A percentile compares a stretch with the other conserved stretches of the same genome.
phyloP scores from a whole-genome alignment of 768 basidiomycete species.

The Sarcodon sp. region DNA sequence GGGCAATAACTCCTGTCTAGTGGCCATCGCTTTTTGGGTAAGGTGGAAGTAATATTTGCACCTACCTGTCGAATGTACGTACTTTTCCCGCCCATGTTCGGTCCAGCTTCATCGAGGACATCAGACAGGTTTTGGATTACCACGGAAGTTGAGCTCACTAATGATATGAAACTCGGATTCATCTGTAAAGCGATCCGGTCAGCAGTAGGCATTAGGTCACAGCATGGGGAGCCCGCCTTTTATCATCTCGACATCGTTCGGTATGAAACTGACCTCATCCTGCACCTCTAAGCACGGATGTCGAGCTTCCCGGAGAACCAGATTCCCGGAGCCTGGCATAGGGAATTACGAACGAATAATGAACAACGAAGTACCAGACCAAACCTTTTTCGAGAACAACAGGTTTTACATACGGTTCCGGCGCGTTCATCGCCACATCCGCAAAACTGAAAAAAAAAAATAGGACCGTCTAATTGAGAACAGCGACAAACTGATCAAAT shows the following conservation, averaged over 20 bases:
- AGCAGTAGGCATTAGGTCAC: not conserved
- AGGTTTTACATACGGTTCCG: conserved; percentile 83
- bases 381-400: conserved; percentile 63
- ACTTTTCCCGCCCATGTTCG: conserved; percentile 98
- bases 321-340: conserved; percentile 56
- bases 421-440: conserved; percentile 79
- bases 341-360: not conserved
- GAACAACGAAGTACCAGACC: not conserved
- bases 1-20: conserved; percentile 87
- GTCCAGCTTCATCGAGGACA: conserved; percentile 49
- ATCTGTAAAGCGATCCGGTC: conserved; percentile 22
- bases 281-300: conserved; percentile 97
- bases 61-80: conserved; percentile 86
- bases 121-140: not conserved
- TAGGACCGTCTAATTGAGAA: not conserved
- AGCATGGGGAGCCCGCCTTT: conserved; percentile 40
- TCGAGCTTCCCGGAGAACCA: conserved; percentile 74
- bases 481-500: not conserved
- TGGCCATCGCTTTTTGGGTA: not conserved
- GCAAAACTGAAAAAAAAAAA: conserved; percentile 51
- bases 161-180: conserved; percentile 93
- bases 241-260: conserved; percentile 92
- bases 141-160: conserved; percentile 31
- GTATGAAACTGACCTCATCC: conserved; percentile 89
- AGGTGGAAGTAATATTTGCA: not conserved